Evolutionary conservation across 2,329 filamentous ascomycete genomes (phyloP).

Genomic region (Blastomyces silverae): DNA sequence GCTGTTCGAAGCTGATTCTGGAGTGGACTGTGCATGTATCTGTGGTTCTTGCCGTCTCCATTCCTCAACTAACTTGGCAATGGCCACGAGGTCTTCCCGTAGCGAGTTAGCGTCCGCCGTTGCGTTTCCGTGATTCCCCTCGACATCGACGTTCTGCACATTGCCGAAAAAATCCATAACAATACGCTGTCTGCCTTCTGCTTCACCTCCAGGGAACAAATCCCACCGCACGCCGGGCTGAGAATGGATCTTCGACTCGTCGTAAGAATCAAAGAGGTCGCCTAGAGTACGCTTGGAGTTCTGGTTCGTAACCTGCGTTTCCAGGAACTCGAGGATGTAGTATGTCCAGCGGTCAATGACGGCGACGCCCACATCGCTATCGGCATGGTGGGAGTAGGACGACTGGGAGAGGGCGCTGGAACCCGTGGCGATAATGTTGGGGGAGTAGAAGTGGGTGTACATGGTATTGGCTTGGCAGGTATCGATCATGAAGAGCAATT

Average conservation of each 20-base stretch:
- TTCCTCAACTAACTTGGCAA: conserved; percentile 56
- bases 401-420: conserved; percentile 93
- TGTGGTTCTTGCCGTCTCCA: conserved; percentile 35
- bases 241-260: conserved; percentile 88
- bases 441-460: conserved; percentile 97
- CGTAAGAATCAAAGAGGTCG: conserved; percentile 93
- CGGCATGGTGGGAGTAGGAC: conserved; percentile 94
- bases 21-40: neutral
- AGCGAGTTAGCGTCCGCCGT: conserved; percentile 48
- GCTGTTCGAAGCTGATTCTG: conserved; percentile 22
- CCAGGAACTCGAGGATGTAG: conserved; percentile 95
- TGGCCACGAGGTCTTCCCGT: conserved; percentile 66
- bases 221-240: conserved; percentile 90
- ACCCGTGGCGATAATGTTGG: conserved; percentile 97
- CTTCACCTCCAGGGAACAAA: conserved; percentile 79
- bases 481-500: conserved; percentile 99
- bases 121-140: conserved; percentile 49
- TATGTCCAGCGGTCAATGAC: conserved; percentile 99
- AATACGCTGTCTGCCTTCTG: conserved; percentile 66
- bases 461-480: conserved; percentile 99
- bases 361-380: conserved; percentile 94
- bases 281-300: conserved; percentile 84
- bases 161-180: conserved; percentile 98
- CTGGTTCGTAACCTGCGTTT: conserved; percentile 78
- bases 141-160: conserved; percentile 92